Conservation (phyloP, 2,329 filamentous ascomycete genomes). For the Rhynchosporium agropyri region DNA sequence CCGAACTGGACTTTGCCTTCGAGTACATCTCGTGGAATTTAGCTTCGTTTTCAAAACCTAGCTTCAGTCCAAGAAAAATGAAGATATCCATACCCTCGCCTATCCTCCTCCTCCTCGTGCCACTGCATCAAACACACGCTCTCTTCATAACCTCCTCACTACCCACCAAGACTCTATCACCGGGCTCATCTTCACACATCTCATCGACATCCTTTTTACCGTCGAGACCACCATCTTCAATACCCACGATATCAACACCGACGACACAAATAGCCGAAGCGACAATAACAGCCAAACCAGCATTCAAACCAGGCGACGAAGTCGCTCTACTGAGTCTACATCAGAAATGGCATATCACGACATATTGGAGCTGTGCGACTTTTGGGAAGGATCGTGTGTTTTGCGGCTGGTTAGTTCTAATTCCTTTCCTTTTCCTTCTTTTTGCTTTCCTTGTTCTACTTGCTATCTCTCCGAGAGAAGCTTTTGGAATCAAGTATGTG, state of each 20-base stretch:
- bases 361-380: slow-evolving; percentile 38
- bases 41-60: not conserved
- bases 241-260: slow-evolving; percentile 2
- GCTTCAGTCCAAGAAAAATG: not conserved
- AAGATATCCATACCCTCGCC: not conserved
- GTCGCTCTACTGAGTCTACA: slow-evolving; percentile 18
- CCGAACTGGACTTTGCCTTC: not conserved
- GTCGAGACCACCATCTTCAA: not conserved
- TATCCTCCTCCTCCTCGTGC: not conserved
- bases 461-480: too few relatives aligned
- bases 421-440: not conserved
- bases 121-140: not conserved
- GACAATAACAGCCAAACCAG: slow-evolving; percentile 27
- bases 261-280: slow-evolving; percentile 6
- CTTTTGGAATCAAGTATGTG: too few relatives aligned
- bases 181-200: not conserved
- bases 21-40: not conserved
- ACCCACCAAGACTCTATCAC: not conserved
- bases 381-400: slow-evolving; percentile 25
- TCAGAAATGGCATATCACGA: slow-evolving; percentile 40
- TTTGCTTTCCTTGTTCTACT: not conserved
- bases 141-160: slow-evolving; percentile 6
- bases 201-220: not conserved
- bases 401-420: slow-evolving; percentile 35
- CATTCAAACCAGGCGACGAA: slow-evolving; percentile 18